phyloP scores from a whole-genome alignment of 805 yeast species.

The Groenewaldozyma salmanticensis region DNA sequence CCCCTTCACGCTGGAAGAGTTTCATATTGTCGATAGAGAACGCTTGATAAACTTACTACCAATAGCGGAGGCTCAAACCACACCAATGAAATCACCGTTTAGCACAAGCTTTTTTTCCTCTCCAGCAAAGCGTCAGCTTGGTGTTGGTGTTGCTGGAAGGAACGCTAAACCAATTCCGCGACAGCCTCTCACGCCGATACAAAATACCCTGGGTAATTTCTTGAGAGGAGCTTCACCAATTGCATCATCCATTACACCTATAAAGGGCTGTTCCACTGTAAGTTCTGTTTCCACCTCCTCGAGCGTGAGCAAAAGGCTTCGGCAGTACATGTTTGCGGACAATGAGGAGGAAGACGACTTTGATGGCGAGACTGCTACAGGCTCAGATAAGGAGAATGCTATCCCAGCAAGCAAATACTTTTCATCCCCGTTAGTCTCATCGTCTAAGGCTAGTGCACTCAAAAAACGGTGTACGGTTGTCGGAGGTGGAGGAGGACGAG shows the following conservation, averaged over 20 bases:
- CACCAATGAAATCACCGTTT: not conserved
- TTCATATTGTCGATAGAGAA: slow-evolving; percentile 17
- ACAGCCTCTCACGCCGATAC: not conserved
- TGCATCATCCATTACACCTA: not conserved
- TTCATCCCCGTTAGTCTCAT: not conserved
- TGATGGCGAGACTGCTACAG: no score
- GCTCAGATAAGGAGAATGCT: not conserved
- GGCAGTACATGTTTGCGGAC: not conserved
- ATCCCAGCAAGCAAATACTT: not conserved
- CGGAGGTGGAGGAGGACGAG: not conserved
- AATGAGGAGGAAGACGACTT: not conserved
- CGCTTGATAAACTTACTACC: not conserved
- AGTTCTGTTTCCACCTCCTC: not conserved
- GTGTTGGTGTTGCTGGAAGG: not conserved
- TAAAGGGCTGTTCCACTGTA: not conserved
- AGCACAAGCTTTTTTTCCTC: no score
- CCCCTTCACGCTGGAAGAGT: slow-evolving; percentile 46
- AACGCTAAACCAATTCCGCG: not conserved
- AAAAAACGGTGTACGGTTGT: not conserved
- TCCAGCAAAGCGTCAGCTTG: no score
- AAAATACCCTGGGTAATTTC: not conserved
- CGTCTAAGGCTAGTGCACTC: no score
- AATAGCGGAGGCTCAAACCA: not conserved
- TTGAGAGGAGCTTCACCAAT: not conserved
- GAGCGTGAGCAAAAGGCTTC: not conserved